phyloP scores from a whole-genome alignment of 345 rosid genomes.

The Sisymbrium irio region DNA sequence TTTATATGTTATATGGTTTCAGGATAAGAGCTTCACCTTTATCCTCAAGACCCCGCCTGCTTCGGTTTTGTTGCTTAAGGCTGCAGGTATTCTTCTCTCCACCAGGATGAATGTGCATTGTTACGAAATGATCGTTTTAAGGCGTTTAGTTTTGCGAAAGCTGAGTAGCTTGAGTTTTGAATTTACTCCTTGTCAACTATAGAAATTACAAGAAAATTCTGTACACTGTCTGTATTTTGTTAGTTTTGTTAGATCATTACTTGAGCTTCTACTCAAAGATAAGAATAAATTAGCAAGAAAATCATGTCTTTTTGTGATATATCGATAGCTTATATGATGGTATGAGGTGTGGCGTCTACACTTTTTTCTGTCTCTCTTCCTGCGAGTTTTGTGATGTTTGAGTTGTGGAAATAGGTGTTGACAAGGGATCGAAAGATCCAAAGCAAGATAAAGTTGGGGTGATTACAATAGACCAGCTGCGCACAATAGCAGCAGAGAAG shows the following conservation, averaged over 20 bases:
- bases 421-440: constrained; percentile 85
- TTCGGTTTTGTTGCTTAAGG: constrained; percentile 84
- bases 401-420: constrained; percentile 12
- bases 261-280: not conserved
- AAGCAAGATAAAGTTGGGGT: constrained; percentile 67
- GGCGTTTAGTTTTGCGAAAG: too few species aligned
- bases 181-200: not conserved
- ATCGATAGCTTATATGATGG: too few species aligned
- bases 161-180: not conserved
- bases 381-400: too few species aligned
- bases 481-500: constrained; percentile 70
- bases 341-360: too few species aligned
- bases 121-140: too few species aligned
- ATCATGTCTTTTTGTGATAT: too few species aligned
- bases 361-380: too few species aligned
- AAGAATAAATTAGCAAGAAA: not conserved
- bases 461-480: constrained; percentile 68
- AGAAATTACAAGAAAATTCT: not conserved
- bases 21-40: constrained; percentile 84
- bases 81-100: constrained; percentile 53
- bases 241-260: not conserved
- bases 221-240: not conserved
- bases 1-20: too few species aligned
- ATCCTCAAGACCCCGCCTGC: constrained; percentile 56
- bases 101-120: not conserved